phyloP scores from a whole-genome alignment of 441 rosid genomes.

The Euphorbia corollata region DNA sequence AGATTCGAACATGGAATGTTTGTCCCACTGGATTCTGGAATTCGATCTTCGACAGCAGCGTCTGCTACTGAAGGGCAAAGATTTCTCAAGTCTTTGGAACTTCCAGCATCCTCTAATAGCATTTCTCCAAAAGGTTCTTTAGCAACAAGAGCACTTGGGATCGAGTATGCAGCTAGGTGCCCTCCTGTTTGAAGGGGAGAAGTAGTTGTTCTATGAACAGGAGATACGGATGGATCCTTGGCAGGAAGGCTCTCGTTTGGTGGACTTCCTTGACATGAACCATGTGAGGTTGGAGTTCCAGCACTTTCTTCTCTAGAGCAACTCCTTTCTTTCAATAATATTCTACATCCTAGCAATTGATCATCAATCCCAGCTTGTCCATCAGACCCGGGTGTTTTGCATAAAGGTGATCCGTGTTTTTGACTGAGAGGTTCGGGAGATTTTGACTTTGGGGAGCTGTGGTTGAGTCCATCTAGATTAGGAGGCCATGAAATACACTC shows the following conservation, averaged over 20 bases:
- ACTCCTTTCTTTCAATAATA: conserved; percentile 33
- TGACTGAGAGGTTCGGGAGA: conserved; percentile 32
- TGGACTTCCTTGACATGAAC: conserved; percentile 68
- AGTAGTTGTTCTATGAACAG: conserved; percentile 53
- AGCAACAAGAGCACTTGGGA: conserved; percentile 26
- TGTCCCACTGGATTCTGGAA: conserved; percentile 46
- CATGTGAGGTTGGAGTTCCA: conserved; percentile 66
- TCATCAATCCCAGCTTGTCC: conserved; percentile 30
- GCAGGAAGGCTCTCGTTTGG: conserved; percentile 38
- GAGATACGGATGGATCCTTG: conserved; percentile 39
- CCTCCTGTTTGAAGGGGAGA: conserved; percentile 49
- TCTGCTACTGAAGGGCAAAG: conserved; percentile 48
- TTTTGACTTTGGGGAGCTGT: conserved; percentile 37
- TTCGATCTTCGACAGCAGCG: conserved; percentile 45
- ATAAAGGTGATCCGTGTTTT: conserved; percentile 31
- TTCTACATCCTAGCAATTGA: conserved; percentile 24
- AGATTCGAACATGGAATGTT: conserved; percentile 32
- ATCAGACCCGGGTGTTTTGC: conserved; percentile 33
- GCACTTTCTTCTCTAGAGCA: conserved; percentile 57
- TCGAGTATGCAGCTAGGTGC: conserved; percentile 28
- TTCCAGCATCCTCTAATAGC: conserved; percentile 68
- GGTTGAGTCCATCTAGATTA: conserved; percentile 42
- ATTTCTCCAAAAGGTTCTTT: conserved; percentile 51
- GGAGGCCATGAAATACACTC: conserved; percentile 67
- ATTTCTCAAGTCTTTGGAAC: conserved; percentile 75